Conservation (phyloP, 2,329 filamentous ascomycete genomes). For the Phyllosticta capitalensis region DNA sequence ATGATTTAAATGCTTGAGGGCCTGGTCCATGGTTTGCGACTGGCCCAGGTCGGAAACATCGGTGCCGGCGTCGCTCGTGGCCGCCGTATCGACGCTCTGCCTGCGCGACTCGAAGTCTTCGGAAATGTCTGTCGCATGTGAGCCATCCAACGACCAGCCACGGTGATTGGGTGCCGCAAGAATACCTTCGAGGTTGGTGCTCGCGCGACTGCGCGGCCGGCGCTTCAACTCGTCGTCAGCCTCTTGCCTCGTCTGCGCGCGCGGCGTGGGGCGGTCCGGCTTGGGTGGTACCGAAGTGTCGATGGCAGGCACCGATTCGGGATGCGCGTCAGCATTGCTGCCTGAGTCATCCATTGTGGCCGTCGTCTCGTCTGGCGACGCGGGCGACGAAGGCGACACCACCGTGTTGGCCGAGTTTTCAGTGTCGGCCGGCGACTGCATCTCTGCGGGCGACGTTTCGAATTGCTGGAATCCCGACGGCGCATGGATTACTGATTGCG, state of each 20-base stretch:
- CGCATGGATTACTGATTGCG: constrained; percentile 84
- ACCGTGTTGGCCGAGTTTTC: constrained; percentile 26
- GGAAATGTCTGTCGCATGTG: constrained; percentile 29
- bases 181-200: constrained; percentile 68
- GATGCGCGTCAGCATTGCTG: background rate
- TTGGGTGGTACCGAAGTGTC: constrained; percentile 63
- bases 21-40: constrained; percentile 37
- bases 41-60: constrained; percentile 20
- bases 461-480: constrained; percentile 75
- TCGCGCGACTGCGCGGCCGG: constrained; percentile 44
- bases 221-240: constrained; percentile 49
- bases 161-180: background rate
- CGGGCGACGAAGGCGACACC: constrained; percentile 15
- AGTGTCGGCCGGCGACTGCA: constrained; percentile 14
- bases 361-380: background rate
- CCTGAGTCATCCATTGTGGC: background rate
- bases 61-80: constrained; percentile 14
- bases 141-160: too few species aligned
- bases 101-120: constrained; percentile 19
- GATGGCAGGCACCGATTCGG: constrained; percentile 39
- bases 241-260: constrained; percentile 73
- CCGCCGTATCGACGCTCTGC: constrained; percentile 26
- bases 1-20: constrained; percentile 48
- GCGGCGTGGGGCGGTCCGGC: constrained; percentile 65
- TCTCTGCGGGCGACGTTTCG: constrained; percentile 19